Conservation (phyloP, 345 rosid species). For the Lepidium didymum region DNA sequence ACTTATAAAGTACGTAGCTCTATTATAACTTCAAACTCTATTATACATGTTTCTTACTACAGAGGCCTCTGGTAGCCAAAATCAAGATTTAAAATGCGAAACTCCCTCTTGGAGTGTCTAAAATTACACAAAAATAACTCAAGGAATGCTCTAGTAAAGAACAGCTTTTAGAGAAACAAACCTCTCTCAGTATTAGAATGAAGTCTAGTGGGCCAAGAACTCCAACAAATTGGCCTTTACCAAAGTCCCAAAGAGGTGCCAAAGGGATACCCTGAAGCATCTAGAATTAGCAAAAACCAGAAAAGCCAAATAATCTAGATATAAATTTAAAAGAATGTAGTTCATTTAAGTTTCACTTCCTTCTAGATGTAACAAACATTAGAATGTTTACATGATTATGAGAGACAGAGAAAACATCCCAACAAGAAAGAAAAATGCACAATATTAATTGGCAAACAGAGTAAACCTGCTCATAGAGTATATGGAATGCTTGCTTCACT, state of each 20-base stretch:
- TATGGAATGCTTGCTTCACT: slow-evolving; percentile 97
- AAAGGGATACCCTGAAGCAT: slow-evolving; percentile 58
- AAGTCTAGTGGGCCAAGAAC: slow-evolving; percentile 76
- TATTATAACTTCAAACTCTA: no score
- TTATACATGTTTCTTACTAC: background rate
- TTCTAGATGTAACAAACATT: slow-evolving; percentile 16
- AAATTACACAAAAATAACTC: background rate
- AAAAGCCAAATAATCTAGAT: slow-evolving; percentile 16
- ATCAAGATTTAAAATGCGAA: background rate
- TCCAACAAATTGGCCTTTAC: slow-evolving; percentile 69
- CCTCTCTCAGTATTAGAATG: slow-evolving; percentile 79
- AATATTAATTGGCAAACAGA: background rate
- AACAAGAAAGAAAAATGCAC: slow-evolving; percentile 14
- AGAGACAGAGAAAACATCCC: slow-evolving; percentile 2
- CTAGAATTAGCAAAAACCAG: slow-evolving; percentile 19
- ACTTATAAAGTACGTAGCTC: background rate
- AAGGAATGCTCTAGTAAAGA: background rate
- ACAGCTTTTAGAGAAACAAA: slow-evolving; percentile 15
- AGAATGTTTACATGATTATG: slow-evolving; percentile 2
- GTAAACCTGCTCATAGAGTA: slow-evolving; percentile 86
- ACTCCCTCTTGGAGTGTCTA: background rate
- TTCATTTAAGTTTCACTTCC: slow-evolving; percentile 1
- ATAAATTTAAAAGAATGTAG: background rate
- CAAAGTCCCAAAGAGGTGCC: slow-evolving; percentile 84
- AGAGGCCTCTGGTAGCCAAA: background rate